phyloP scores from a whole-genome alignment of 441 rosid species.

The Cnidoscolus chayamansa region DNA sequence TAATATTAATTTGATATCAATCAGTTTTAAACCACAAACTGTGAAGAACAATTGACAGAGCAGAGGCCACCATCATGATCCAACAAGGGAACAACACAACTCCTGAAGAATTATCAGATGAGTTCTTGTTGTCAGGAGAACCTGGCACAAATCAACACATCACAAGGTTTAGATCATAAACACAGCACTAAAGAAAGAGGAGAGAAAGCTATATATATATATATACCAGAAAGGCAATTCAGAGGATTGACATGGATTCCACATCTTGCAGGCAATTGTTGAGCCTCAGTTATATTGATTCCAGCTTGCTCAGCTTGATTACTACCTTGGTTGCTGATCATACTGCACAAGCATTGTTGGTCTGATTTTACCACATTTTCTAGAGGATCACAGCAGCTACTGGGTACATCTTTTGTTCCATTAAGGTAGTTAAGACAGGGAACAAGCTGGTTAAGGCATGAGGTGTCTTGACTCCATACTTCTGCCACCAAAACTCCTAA shows the following conservation, averaged over 20 bases:
- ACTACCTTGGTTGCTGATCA: slow-evolving; percentile 62
- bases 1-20: neutral
- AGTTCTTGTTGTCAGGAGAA: slow-evolving; percentile 35
- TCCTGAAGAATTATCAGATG: slow-evolving; percentile 36
- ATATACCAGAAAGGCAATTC: slow-evolving; percentile 41
- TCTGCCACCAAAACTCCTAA: neutral
- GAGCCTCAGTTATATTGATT: slow-evolving; percentile 56
- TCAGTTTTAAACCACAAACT: slow-evolving; percentile 7
- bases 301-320: slow-evolving; percentile 55
- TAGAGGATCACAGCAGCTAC: slow-evolving; percentile 63
- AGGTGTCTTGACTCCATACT: slow-evolving; percentile 20
- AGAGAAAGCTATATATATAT: neutral
- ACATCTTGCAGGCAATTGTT: slow-evolving; percentile 66
- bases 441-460: slow-evolving; percentile 53
- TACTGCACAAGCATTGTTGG: slow-evolving; percentile 55
- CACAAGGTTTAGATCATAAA: no score
- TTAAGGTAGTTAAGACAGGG: slow-evolving; percentile 65
- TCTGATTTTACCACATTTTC: slow-evolving; percentile 49
- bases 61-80: slow-evolving; percentile 13
- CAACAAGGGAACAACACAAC: slow-evolving; percentile 6
- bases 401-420: slow-evolving; percentile 51
- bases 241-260: slow-evolving; percentile 68
- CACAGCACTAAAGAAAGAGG: neutral
- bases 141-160: slow-evolving; percentile 24
- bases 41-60: slow-evolving; percentile 15